These are phyloP conservation scores for Lophium mytilinum DNA, from an alignment of 495 filamentous ascomycete genomes.

Conservation along the genomic window DNA sequence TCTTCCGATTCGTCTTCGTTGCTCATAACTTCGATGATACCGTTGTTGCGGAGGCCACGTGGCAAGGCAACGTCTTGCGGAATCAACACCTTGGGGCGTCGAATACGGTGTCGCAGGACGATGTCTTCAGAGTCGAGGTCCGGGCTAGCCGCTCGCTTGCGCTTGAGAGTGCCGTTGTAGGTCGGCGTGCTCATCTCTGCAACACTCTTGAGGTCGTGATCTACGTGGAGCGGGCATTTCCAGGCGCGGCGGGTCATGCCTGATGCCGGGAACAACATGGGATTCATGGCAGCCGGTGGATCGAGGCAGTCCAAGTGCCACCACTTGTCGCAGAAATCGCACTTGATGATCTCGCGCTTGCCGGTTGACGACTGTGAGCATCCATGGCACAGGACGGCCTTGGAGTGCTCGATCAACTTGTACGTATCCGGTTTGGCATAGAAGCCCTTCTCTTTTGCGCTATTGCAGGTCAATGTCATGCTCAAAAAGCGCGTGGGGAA, in stretches of 20 bases:
- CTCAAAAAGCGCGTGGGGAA: slow-evolving; percentile 1
- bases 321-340: slow-evolving; percentile 63
- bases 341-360: slow-evolving; percentile 29
- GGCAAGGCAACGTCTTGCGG: slow-evolving; percentile 38
- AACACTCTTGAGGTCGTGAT: slow-evolving; percentile 41
- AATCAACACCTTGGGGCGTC: slow-evolving; percentile 47
- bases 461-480: slow-evolving; percentile 9
- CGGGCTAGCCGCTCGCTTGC: not conserved
- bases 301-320: slow-evolving; percentile 93
- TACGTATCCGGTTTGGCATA: slow-evolving; percentile 45
- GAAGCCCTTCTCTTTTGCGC: slow-evolving; percentile 20
- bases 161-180: not conserved
- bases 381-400: slow-evolving; percentile 51
- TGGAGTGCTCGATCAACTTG: slow-evolving; percentile 49
- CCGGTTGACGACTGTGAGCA: slow-evolving; percentile 12
- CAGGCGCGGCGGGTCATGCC: slow-evolving; percentile 55
- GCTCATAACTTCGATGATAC: slow-evolving; percentile 67
- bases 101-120: slow-evolving; percentile 27
- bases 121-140: slow-evolving; percentile 2
- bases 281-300: slow-evolving; percentile 72
- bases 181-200: slow-evolving; percentile 10
- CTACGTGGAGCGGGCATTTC: slow-evolving; percentile 83
- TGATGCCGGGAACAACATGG: slow-evolving; percentile 32
- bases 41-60: slow-evolving; percentile 64
- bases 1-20: slow-evolving; percentile 49